These are phyloP conservation scores for Hordeum marinum DNA, from an alignment of 176 grass and related monocot species.

Conservation along the genomic window DNA sequence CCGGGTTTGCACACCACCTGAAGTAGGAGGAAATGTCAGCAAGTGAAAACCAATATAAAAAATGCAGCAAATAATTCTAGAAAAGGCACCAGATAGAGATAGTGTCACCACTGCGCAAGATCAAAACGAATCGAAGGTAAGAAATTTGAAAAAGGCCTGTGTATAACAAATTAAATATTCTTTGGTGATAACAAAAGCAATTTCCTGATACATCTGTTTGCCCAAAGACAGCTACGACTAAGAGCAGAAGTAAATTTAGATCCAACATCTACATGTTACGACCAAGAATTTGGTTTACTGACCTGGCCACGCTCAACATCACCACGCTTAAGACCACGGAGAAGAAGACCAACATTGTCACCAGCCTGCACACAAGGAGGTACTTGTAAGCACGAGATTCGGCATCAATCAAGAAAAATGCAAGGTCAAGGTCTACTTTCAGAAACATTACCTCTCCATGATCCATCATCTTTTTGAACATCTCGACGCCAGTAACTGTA, in stretches of 20 bases:
- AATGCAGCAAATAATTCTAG: not conserved
- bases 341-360: conserved; percentile 92
- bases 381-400: not conserved
- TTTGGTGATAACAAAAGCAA: not conserved
- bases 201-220: not conserved
- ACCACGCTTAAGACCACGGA: conserved; percentile 91
- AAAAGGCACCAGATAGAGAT: not conserved
- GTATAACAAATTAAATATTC: not conserved
- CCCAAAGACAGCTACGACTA: not conserved
- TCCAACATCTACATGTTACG: not conserved
- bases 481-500: conserved; percentile 97
- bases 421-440: not conserved
- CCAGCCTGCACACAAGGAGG: conserved; percentile 51
- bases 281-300: not conserved
- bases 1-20: conserved; percentile 91
- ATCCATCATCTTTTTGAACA: conserved; percentile 99
- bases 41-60: not conserved
- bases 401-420: not conserved
- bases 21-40: conserved; percentile 5
- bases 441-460: conserved; percentile 68
- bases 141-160: not conserved
- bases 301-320: conserved; percentile 97
- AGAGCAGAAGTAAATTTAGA: not conserved
- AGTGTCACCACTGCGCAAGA: not conserved
- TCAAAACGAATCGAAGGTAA: not conserved